phyloP scores from a whole-genome alignment of 202 grass and related monocot species.

The Cymbopogon flexuosus region DNA sequence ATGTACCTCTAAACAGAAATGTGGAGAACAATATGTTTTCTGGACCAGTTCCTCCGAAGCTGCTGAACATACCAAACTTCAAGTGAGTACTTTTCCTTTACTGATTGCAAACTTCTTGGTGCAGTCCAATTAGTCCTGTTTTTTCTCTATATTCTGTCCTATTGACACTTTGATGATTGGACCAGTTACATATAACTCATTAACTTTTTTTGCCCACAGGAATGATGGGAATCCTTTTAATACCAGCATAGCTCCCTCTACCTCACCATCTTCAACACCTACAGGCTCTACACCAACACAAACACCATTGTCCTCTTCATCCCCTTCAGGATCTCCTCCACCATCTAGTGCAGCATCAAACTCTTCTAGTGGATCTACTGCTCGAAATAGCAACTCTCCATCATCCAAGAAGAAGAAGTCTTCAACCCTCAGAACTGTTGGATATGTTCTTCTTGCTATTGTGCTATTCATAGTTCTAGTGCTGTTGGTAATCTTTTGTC shows the following conservation, averaged over 20 bases:
- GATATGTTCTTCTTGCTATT: conserved; percentile 64
- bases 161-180: conserved; percentile 10
- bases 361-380: conserved; percentile 46
- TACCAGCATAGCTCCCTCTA: conserved; percentile 59
- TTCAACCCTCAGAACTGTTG: conserved; percentile 70
- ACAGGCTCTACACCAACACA: conserved; percentile 37
- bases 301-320: conserved; percentile 39
- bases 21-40: conserved; percentile 98
- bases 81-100: conserved; percentile 57
- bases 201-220: conserved; percentile 47
- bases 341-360: conserved; percentile 22
- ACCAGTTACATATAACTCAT: conserved; percentile 13
- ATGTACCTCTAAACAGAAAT: conserved; percentile 58
- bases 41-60: conserved; percentile 70
- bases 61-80: conserved; percentile 82
- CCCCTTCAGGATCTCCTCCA: conserved; percentile 39
- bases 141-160: conserved; percentile 11
- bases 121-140: not conserved
- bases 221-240: conserved; percentile 97
- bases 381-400: conserved; percentile 35
- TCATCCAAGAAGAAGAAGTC: conserved; percentile 53
- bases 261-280: conserved; percentile 48
- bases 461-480: conserved; percentile 59
- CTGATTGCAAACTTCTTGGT: conserved; percentile 16
- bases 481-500: conserved; percentile 55